These are phyloP conservation scores for Phytopythium boreale DNA, from an alignment of 352 stramenopile genomes.

Conservation along the genomic window DNA sequence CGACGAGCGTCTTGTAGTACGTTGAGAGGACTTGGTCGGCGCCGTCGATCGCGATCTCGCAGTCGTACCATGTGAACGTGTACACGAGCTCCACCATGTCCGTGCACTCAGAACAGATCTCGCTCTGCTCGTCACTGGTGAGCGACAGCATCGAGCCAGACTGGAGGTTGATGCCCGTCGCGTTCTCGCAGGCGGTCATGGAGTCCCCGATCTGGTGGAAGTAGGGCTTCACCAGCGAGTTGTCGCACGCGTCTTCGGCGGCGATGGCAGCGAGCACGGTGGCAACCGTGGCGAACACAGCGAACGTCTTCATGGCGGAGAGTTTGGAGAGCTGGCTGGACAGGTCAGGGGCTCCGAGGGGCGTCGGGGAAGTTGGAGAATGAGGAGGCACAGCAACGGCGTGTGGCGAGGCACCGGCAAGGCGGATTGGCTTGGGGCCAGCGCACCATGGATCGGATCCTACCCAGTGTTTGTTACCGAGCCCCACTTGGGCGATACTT, in stretches of 20 bases:
- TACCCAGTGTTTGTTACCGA: not conserved
- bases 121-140: constrained; percentile 7
- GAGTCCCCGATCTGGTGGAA: constrained; percentile 12
- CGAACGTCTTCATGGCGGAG: not conserved
- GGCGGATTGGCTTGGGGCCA: not conserved
- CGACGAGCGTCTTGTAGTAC: constrained; percentile 18
- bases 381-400: not conserved
- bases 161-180: constrained; percentile 13
- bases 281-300: not conserved
- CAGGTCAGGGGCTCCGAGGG: not conserved
- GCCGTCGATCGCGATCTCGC: constrained; percentile 14
- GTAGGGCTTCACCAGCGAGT: constrained; percentile 10
- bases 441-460: not conserved
- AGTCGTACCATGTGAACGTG: constrained; percentile 15
- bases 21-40: constrained; percentile 13
- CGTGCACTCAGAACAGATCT: constrained; percentile 16
- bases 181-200: constrained; percentile 12
- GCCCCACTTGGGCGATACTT: too few relatives aligned
- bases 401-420: not conserved
- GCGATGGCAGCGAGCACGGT: not conserved
- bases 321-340: not conserved
- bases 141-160: constrained; percentile 4
- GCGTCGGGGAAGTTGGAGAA: not conserved
- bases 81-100: constrained; percentile 10
- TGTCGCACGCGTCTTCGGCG: constrained; percentile 12